Conservation (phyloP, 192 early-diverging fungal genomes). For the Jimgerdemannia lactiflua region DNA sequence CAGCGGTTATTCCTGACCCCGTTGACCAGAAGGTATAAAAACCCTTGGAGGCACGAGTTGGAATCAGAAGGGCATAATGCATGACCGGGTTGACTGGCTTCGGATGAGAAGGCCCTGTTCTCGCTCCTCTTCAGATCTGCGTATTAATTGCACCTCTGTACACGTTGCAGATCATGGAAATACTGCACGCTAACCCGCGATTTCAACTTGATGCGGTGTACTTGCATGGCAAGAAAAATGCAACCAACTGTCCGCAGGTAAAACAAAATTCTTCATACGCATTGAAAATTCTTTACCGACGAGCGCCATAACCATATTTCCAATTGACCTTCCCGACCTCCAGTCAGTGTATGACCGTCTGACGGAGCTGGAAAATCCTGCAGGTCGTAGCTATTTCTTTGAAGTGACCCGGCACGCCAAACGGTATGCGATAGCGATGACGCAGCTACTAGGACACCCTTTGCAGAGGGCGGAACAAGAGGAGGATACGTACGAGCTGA, state of each 20-base stretch:
- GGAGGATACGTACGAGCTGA: background rate
- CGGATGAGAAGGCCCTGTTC: too few relatives aligned
- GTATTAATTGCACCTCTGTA: too few relatives aligned
- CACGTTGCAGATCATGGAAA: slow-evolving; percentile 9
- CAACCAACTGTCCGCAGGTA: slow-evolving; percentile 31
- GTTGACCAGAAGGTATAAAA: slow-evolving; percentile 19
- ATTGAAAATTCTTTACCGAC: too few relatives aligned
- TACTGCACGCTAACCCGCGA: slow-evolving; percentile 1
- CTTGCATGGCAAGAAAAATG: slow-evolving; percentile 23
- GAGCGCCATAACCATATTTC: background rate
- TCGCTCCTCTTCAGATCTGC: too few relatives aligned
- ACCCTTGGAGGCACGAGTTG: background rate
- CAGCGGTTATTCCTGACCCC: slow-evolving; percentile 19
- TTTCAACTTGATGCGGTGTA: slow-evolving; percentile 30
- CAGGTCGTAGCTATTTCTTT: slow-evolving; percentile 25
- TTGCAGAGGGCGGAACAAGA: slow-evolving; percentile 16
- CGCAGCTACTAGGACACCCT: slow-evolving; percentile 25
- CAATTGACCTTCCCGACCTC: background rate
- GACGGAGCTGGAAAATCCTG: slow-evolving; percentile 27
- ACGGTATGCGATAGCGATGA: slow-evolving; percentile 25
- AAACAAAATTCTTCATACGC: background rate
- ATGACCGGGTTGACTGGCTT: too few relatives aligned
- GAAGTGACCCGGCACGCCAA: slow-evolving; percentile 19
- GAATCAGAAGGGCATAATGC: too few relatives aligned
- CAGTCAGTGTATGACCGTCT: slow-evolving; percentile 33